Evolutionary conservation across 805 yeast species (phyloP), one percentile per base, ranked within the genome.

Genomic region (Candida bentonensis): DNA sequence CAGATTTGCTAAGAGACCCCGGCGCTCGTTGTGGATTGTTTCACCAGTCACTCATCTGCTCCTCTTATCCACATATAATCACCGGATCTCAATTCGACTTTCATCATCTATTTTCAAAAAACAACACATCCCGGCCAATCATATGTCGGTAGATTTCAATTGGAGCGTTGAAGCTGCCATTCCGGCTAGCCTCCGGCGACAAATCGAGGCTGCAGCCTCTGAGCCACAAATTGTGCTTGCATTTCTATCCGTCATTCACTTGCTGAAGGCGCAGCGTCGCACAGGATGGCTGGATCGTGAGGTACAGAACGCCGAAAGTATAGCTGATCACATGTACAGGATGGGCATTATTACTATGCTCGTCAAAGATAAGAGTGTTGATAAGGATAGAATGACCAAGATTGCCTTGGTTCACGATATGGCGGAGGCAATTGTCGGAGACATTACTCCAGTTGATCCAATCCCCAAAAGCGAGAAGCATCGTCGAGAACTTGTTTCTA

Each of bases 291-390:
- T 89, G 20, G 89, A 86, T 57, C 76, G 75, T 55, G 72, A 74
- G 9, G 58, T 68, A 15, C 68, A 68, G 1, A 54, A 67, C 22
- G 78, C 79, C 2, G 84, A 86, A 61, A 74, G 82, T 43, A 86
- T 87, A 43, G 74, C 85, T n/a, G 96, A 88, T 62, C 96, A 89
- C 61, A 88, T 88, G 95, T 88, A 89, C 59, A 70, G 98, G 46
- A 88, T 89, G 96, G 77, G 86, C 3, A 67, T 88, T 20, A 76
- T 86, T 39, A 69, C 89, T 21, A 75, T 87, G 81, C 61, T 86
- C 21, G 70, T 85, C 39, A 62, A 65, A 23, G 63, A 70, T 42
- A 61, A 62, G n/a, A 62, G 66, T 2, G 67, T 82, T 25, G 77
- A 83, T 61, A 67, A 73, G 22, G 70, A 73, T 47, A 75, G 75